Evolutionary conservation across 2,329 filamentous ascomycete species (phyloP).

Genomic region (Phoma sp.): DNA sequence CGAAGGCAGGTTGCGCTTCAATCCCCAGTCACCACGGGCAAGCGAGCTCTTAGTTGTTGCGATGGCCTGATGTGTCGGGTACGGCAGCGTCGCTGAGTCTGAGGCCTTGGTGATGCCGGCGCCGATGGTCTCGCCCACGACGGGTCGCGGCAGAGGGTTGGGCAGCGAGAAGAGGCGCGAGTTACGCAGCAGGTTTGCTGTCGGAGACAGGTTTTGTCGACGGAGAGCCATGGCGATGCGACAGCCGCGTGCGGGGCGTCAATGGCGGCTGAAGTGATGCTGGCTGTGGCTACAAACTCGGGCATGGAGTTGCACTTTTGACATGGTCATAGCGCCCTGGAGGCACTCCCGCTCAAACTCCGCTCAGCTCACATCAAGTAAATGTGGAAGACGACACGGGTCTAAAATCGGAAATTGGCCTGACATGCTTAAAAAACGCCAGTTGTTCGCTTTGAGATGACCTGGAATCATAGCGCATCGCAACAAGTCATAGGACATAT

Average conservation of each 20-base stretch:
- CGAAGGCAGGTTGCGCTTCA: constrained; percentile 82
- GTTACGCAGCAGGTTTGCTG: constrained; percentile 74
- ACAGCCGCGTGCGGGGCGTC: constrained; percentile 40
- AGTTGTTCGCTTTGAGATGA: no score
- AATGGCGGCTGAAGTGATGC: constrained; percentile 41
- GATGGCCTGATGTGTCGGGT: constrained; percentile 84
- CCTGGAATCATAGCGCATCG: no score
- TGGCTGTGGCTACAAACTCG: neutral
- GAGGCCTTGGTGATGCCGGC: constrained; percentile 61
- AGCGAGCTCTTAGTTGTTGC: constrained; percentile 76
- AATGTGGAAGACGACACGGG: no score
- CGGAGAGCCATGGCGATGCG: constrained; percentile 47
- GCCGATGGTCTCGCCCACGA: constrained; percentile 52
- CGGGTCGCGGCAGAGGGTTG: constrained; percentile 70
- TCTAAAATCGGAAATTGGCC: no score
- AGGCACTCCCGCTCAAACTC: constrained; percentile 18
- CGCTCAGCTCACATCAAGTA: neutral
- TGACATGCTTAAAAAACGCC: no score
- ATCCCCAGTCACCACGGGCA: constrained; percentile 84
- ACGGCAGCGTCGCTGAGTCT: constrained; percentile 73
- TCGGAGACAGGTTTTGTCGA: constrained; percentile 58
- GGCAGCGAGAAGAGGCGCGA: constrained; percentile 92
- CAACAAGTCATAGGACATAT: no score
- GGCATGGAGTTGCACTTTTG: neutral
- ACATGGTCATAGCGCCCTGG: neutral